Evolutionary conservation across 495 filamentous ascomycete species (phyloP), one percentile per base, ranked within the genome.

Genomic region (Penicillium coprophilum): DNA sequence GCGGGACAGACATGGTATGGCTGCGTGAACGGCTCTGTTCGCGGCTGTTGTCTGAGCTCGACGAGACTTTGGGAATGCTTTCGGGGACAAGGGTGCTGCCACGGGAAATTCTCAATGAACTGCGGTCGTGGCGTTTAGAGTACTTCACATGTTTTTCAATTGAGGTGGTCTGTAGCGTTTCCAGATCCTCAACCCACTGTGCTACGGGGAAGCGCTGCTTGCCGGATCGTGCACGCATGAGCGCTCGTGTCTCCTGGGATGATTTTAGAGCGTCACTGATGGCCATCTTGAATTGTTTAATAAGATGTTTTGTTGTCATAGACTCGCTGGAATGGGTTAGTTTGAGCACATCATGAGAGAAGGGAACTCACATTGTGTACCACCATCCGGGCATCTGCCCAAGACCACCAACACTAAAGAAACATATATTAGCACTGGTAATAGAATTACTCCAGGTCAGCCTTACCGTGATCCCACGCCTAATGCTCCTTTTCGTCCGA

Each of bases 341-440:
- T 50, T 6, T 50, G 48, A 40, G 17, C 48, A 39, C 28, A 12
- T 27, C 13, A 8, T 19, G 19, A 39, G 20, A 50, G 21, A 50
- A 34, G 19, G 34, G 30, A 50, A 38, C 48, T 40, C 20, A 50
- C 48, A 87, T 68, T 79, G 80, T 56, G 78, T 89, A 68, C 87
- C 86, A 75, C 85, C 77, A 89, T 47, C 88, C 87, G 8, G 88
- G 88, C 86, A 90, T 90, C 57, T 88, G 85, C 13, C 88, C 88
- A 38, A 91, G 73, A 40, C 88, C 87, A 60, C 79, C 79, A 34
- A 81, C 79, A 54, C 79, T 50, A 50, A 24, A 40, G 12, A 40
- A 38, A 50, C 17, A 28, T 30, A 27, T 1, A 34, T 50, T 40
- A 50, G 48, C 9, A 27, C 20, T 24, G 15, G 21, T 17, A 15